A percentile compares a stretch with the other conserved stretches of the same genome.
Evolutionary conservation across 176 grass and related monocot genomes (phyloP).

Genomic region (Dendrocalamus sinicus): DNA sequence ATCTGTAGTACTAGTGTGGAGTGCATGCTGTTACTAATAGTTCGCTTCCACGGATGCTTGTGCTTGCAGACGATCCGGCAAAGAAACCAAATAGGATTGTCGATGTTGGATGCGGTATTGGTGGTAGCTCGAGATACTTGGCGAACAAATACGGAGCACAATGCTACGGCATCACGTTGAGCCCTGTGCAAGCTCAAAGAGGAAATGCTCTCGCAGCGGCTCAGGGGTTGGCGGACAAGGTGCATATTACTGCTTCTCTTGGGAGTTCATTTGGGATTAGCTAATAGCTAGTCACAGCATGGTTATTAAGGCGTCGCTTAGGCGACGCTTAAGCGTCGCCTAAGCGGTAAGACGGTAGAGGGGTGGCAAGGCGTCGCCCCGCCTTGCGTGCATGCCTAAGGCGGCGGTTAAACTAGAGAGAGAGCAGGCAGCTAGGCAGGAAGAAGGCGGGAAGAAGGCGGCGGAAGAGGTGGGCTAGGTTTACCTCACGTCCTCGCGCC

Average conservation of each 20-base stretch:
- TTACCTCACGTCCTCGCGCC: too few species aligned
- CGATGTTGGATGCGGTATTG: constrained; percentile 91
- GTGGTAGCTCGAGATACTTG: constrained; percentile 95
- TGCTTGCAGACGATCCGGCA: constrained; percentile 54
- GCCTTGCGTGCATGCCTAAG: too few species aligned
- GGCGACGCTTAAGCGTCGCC: too few species aligned
- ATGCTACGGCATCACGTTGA: constrained; percentile 80
- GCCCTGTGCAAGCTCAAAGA: constrained; percentile 88
- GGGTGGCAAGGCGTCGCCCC: too few species aligned
- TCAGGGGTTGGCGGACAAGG: constrained; percentile 74
- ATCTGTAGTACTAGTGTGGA: background rate
- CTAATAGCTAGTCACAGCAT: background rate
- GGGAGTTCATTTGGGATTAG: background rate
- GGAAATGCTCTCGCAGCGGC: constrained; percentile 62
- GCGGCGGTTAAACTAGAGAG: too few species aligned
- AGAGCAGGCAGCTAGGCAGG: too few species aligned
- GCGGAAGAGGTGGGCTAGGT: too few species aligned
- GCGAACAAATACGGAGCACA: constrained; percentile 78
- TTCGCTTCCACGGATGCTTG: background rate
- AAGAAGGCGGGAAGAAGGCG: too few species aligned
- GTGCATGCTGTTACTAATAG: background rate
- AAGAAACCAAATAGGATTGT: constrained; percentile 76
- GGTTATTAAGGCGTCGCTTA: too few species aligned
- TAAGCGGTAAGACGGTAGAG: too few species aligned
- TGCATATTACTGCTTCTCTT: constrained; percentile 18